Conservation (phyloP, 495 filamentous ascomycete genomes). For the Penicillium steckii region DNA sequence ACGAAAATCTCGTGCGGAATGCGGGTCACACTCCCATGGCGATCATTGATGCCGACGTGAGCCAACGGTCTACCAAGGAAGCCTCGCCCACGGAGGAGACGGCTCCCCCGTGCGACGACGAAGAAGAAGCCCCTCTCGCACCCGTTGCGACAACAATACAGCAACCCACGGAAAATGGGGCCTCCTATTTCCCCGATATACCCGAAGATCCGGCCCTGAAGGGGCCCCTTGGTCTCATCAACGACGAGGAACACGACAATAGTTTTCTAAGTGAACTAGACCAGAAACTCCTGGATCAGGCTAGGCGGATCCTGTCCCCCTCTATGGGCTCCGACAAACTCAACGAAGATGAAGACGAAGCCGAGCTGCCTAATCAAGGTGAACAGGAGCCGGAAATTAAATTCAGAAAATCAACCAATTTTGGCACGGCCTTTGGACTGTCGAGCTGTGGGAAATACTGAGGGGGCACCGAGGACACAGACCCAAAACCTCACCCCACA, state of each 20-base stretch:
- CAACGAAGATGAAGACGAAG: slow-evolving; percentile 26
- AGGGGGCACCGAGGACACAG: background rate
- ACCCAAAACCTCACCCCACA: background rate
- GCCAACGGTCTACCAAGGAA: slow-evolving; percentile 29
- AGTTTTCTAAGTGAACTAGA: slow-evolving; percentile 43
- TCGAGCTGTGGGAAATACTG: slow-evolving; percentile 20
- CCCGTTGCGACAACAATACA: slow-evolving; percentile 26
- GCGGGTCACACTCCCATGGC: slow-evolving; percentile 52
- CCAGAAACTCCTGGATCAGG: slow-evolving; percentile 43
- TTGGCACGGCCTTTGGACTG: slow-evolving; percentile 53
- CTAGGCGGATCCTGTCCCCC: slow-evolving; percentile 26
- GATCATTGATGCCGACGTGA: slow-evolving; percentile 36
- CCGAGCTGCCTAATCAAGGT: slow-evolving; percentile 27
- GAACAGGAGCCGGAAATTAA: slow-evolving; percentile 58
- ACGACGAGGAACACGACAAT: slow-evolving; percentile 42
- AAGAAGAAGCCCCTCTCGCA: slow-evolving; percentile 31
- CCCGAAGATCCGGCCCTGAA: slow-evolving; percentile 46
- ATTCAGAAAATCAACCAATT: slow-evolving; percentile 60
- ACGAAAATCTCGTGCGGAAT: slow-evolving; percentile 39
- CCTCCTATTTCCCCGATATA: slow-evolving; percentile 45
- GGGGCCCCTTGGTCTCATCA: slow-evolving; percentile 44
- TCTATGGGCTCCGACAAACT: slow-evolving; percentile 11
- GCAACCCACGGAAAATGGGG: slow-evolving; percentile 38
- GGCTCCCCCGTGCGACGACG: slow-evolving; percentile 16
- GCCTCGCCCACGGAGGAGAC: slow-evolving; percentile 21